A percentile compares a stretch with the other conserved stretches of the same genome.
These are phyloP conservation scores for Chenopodium formosanum DNA, from an alignment of 148 eudicot genomes.

Conservation along the genomic window DNA sequence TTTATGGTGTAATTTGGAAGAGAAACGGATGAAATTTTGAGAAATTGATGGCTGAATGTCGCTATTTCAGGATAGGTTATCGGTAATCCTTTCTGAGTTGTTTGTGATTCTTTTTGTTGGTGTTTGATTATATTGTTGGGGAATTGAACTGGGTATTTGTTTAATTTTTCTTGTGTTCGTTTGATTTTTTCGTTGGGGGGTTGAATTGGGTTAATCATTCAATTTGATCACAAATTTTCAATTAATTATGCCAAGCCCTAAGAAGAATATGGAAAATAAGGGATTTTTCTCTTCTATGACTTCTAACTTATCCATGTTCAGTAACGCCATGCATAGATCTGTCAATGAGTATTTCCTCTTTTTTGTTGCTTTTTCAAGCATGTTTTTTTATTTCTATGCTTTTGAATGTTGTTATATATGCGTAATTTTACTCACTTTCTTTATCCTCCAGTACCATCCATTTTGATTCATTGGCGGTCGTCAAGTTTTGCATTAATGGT, in stretches of 20 bases:
- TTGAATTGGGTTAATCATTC: background rate
- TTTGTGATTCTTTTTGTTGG: background rate
- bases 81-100: background rate
- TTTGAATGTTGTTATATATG: background rate
- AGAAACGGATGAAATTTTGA: too few relatives aligned
- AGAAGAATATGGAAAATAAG: slow-evolving; percentile 28
- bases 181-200: background rate
- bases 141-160: slow-evolving; percentile 6
- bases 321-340: slow-evolving; percentile 72
- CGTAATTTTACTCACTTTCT: background rate
- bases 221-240: background rate
- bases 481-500: too few relatives aligned
- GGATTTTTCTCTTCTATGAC: slow-evolving; percentile 68
- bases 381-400: background rate
- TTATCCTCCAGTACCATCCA: too few relatives aligned
- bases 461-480: too few relatives aligned
- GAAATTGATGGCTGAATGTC: too few relatives aligned
- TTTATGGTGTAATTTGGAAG: too few relatives aligned
- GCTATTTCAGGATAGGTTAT: too few relatives aligned
- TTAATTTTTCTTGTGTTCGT: background rate
- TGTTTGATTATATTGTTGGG: background rate
- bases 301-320: slow-evolving; percentile 64
- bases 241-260: slow-evolving; percentile 46
- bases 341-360: slow-evolving; percentile 59
- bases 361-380: background rate